Conservation (phyloP, 108 stramenopile genomes). For the Skeletonema menzelii region DNA sequence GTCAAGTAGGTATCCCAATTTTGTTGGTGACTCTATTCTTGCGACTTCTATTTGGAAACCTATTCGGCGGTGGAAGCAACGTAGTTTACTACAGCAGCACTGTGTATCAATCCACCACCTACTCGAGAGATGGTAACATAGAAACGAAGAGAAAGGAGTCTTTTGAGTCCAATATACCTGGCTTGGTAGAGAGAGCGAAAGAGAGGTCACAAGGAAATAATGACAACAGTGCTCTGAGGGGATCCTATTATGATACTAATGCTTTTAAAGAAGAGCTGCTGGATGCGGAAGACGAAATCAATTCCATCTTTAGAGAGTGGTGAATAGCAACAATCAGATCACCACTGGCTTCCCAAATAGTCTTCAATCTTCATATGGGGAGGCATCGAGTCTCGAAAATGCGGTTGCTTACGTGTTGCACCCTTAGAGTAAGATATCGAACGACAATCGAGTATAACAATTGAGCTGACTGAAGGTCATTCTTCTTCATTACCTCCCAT, state of each 20-base stretch:
- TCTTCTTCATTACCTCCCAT: slow-evolving; percentile 34
- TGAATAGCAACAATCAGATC: not conserved
- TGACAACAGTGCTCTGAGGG: not conserved
- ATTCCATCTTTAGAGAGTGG: not conserved
- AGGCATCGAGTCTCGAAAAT: slow-evolving; percentile 72
- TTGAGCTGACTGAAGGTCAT: slow-evolving; percentile 51
- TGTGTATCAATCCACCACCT: slow-evolving; percentile 43
- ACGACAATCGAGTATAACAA: slow-evolving; percentile 60
- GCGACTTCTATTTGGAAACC: slow-evolving; percentile 16
- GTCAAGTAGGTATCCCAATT: slow-evolving; percentile 20
- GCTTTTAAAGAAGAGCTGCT: not conserved
- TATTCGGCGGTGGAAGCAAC: slow-evolving; percentile 30
- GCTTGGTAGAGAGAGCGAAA: slow-evolving; percentile 21
- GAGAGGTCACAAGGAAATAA: not conserved
- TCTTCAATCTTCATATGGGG: slow-evolving; percentile 47
- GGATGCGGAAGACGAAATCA: not conserved
- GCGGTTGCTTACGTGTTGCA: slow-evolving; percentile 78
- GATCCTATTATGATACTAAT: not conserved
- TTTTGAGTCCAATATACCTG: slow-evolving; percentile 49
- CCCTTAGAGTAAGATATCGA: slow-evolving; percentile 59
- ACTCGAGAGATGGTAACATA: slow-evolving; percentile 45
- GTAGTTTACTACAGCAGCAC: slow-evolving; percentile 49
- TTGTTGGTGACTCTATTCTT: slow-evolving; percentile 7
- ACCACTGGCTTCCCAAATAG: not conserved
- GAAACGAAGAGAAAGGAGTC: slow-evolving; percentile 44